These are phyloP conservation scores for Triangularia setosa DNA, from an alignment of 2,329 filamentous ascomycete species.

Conservation along the genomic window DNA sequence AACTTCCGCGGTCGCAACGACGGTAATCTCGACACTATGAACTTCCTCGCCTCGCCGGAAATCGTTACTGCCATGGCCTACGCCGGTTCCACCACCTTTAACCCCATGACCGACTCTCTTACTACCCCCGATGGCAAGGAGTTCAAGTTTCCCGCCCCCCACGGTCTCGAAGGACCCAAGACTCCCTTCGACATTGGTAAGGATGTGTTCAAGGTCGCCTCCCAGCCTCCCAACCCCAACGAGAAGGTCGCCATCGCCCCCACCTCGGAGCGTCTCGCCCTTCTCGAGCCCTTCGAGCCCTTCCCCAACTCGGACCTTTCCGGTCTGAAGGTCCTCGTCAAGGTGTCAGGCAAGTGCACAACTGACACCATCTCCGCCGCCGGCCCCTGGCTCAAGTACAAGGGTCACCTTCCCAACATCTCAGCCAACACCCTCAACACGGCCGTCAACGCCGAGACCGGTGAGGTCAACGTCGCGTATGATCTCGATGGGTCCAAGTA, in stretches of 20 bases:
- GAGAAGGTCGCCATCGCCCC: constrained; percentile 76
- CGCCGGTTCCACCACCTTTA: constrained; percentile 89
- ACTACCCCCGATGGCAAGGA: constrained; percentile 72
- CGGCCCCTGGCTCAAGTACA: constrained; percentile 97
- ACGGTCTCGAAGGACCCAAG: constrained; percentile 61
- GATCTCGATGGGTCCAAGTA: constrained; percentile 71
- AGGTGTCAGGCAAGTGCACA: constrained; percentile 96
- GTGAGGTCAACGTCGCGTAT: constrained; percentile 88
- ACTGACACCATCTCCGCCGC: constrained; percentile 99
- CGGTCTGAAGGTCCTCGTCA: constrained; percentile 83
- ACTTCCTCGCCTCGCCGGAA: constrained; percentile 95
- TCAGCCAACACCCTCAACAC: constrained; percentile 96
- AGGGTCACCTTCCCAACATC: constrained; percentile 97
- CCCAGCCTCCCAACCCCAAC: constrained; percentile 65
- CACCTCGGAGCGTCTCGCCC: constrained; percentile 81
- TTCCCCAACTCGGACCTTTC: constrained; percentile 75
- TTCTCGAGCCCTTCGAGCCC: constrained; percentile 83
- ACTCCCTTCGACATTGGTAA: constrained; percentile 74
- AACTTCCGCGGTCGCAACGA: constrained; percentile 98
- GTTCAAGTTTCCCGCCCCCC: constrained; percentile 82
- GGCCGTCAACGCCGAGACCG: constrained; percentile 85
- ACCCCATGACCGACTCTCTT: constrained; percentile 85
- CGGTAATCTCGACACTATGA: constrained; percentile 95
- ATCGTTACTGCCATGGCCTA: constrained; percentile 96
- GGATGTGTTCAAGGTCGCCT: constrained; percentile 67